Percentiles rank a stretch among this genome's conserved stretches.
Evolutionary conservation across 2,329 filamentous ascomycete genomes (phyloP).

Genomic region (Stagonosporopsis tanaceti): DNA sequence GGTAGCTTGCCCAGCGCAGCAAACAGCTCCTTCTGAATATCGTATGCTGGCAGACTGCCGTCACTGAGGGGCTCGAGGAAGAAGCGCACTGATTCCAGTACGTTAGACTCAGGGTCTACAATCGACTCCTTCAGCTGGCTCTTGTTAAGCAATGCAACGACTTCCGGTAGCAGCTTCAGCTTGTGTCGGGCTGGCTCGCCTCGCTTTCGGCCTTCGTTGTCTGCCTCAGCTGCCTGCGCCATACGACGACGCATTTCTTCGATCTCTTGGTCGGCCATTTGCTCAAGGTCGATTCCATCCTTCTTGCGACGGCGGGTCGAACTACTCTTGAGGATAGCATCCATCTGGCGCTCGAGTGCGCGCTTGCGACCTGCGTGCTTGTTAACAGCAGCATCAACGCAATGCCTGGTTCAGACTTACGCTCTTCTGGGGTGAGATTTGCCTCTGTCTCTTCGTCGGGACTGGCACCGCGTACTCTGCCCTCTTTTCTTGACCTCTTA

Average conservation of each 20-base stretch:
- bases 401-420: slow-evolving; percentile 56
- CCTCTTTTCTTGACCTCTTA: slow-evolving; percentile 56
- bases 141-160: slow-evolving; percentile 85
- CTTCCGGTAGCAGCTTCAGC: slow-evolving; percentile 90
- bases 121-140: slow-evolving; percentile 85
- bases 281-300: slow-evolving; percentile 91
- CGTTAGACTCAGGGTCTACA: slow-evolving; percentile 92
- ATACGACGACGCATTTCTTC: slow-evolving; percentile 87
- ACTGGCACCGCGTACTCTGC: slow-evolving; percentile 45
- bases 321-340: slow-evolving; percentile 85
- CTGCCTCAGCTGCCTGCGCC: slow-evolving; percentile 86
- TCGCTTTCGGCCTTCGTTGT: slow-evolving; percentile 81
- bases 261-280: slow-evolving; percentile 88
- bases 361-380: slow-evolving; percentile 68
- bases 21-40: slow-evolving; percentile 95
- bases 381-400: not conserved
- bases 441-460: slow-evolving; percentile 76
- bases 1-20: slow-evolving; percentile 79
- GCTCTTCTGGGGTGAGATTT: slow-evolving; percentile 81
- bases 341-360: slow-evolving; percentile 86
- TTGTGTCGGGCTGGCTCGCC: slow-evolving; percentile 89
- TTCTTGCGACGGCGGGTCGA: slow-evolving; percentile 78
- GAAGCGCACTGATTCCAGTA: slow-evolving; percentile 93
- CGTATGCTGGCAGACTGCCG: slow-evolving; percentile 92
- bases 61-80: slow-evolving; percentile 96